These are phyloP conservation scores for Capillidium rhysosporum DNA, from an alignment of 371 early-diverging fungal genomes.

Conservation along the genomic window DNA sequence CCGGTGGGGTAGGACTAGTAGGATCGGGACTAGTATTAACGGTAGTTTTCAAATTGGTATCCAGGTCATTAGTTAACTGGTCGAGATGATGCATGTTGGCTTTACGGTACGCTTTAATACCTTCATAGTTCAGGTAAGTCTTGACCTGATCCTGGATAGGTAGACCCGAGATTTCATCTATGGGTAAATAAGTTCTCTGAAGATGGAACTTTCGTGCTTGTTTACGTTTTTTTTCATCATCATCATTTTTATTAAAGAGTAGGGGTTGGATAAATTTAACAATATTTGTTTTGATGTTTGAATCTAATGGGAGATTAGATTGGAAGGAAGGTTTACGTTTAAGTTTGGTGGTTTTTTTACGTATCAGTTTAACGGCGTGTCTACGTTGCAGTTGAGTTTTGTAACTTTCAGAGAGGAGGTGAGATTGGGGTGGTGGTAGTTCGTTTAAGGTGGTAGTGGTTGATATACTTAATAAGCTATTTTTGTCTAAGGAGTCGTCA, in stretches of 20 bases:
- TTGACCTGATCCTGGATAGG: background rate
- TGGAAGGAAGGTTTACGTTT: background rate
- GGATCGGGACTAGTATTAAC: background rate
- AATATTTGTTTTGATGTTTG: background rate
- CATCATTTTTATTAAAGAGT: background rate
- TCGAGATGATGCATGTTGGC: background rate
- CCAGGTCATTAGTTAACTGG: background rate
- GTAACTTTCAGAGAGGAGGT: background rate
- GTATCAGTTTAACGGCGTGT: background rate
- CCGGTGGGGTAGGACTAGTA: background rate
- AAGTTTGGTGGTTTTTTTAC: background rate
- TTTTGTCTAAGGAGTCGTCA: too few species aligned
- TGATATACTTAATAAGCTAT: too few species aligned
- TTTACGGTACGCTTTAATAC: conserved; percentile 1
- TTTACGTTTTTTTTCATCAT: background rate
- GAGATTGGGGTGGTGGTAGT: background rate
- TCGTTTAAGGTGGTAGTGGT: too few species aligned
- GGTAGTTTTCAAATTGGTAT: background rate
- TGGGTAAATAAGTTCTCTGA: background rate
- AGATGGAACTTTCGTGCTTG: background rate
- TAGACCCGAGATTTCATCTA: background rate
- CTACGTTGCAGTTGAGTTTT: background rate
- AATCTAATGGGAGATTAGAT: background rate
- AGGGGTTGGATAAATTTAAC: background rate
- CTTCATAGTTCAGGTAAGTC: background rate